Percentiles rank a stretch among this genome's conserved stretches.
phyloP scores from a whole-genome alignment of 2,329 filamentous ascomycete genomes.

The Penicillium capsulatum region DNA sequence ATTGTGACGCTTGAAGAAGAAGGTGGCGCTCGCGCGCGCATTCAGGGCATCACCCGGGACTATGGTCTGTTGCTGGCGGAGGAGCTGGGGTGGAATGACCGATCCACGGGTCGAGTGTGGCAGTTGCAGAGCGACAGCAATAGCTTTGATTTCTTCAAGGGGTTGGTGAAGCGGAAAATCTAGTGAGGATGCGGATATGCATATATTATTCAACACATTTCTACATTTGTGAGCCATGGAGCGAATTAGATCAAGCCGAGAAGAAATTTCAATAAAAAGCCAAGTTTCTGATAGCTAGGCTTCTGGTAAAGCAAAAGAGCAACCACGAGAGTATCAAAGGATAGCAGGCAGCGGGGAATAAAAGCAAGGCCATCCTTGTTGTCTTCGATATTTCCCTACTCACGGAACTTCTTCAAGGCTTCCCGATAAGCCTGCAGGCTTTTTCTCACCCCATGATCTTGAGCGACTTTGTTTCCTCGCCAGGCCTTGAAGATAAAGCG shows the following conservation, averaged over 20 bases:
- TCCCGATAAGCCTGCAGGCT: not conserved
- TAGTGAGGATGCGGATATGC: slow-evolving; percentile 34
- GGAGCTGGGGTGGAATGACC: slow-evolving; percentile 70
- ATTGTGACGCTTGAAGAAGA: slow-evolving; percentile 74
- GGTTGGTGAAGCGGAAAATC: slow-evolving; percentile 74
- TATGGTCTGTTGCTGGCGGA: slow-evolving; percentile 84
- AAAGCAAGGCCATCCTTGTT: no score
- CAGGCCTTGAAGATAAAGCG: not conserved
- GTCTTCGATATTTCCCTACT: no score
- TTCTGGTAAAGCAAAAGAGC: no score
- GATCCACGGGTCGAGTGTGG: slow-evolving; percentile 71
- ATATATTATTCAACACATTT: not conserved
- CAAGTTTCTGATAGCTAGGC: no score
- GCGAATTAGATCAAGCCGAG: no score
- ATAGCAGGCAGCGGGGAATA: no score
- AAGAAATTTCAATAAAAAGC: no score
- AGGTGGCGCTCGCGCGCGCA: slow-evolving; percentile 67
- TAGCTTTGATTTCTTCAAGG: slow-evolving; percentile 96
- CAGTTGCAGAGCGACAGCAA: slow-evolving; percentile 93
- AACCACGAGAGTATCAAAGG: no score
- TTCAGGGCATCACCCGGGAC: slow-evolving; percentile 85
- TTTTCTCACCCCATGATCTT: not conserved
- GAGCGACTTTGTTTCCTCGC: not conserved
- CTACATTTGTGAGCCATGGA: no score
- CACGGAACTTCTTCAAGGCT: not conserved